Evolutionary conservation across 768 basidiomycete genomes (phyloP), one percentile per base, ranked within the genome.

Genomic region (Boletus reticulatus): DNA sequence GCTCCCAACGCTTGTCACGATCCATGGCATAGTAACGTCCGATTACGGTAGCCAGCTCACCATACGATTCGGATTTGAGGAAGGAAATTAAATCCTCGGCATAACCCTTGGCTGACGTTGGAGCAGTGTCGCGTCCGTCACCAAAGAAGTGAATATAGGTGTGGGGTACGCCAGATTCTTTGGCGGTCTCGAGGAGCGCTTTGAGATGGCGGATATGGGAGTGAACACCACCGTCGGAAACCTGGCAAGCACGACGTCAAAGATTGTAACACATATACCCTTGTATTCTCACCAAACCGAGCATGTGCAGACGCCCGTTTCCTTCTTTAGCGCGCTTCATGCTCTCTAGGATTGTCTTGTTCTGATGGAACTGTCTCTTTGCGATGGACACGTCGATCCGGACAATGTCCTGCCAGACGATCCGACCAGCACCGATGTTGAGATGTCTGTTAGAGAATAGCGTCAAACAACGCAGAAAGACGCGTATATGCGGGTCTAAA

Each of bases 381-480:
- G 92, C 87, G 73, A 98, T 96, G 19, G 87, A 80, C 45, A 94
- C 88, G 64, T 98, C 94, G 66, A 97, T 97, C 59, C 87, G 84
- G 64, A 97, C 95, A 62, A 98, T 98, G 65, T 98, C 95, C 72
- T 98, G 95, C 95, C 95, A 97, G 29, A 97, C 94, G 48, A 97
- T 81, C 20, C 94, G 86, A 1, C 94, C 95, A 50, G 95, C 95
- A 34, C 94, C 94, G 61, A 95, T 92, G 73, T 98, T 98, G 57
- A 97, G 75, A 68, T 97, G 94, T 4, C 94, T 96, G 57, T n/a
- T 55, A 4, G 43, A 12, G 43, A 41, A 29, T 34, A 38, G 49
- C n/a, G 19, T 52, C 43, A 55, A 7, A 36, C 52, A 37, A 51
- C 51, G 57, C 6, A 42, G 27, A 45, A 6, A 48, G 20, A 17